Evolutionary conservation across 208 protist genomes (phyloP), one percentile per base, ranked within the genome.

Genomic region (Vickermania ingenoplastis): DNA sequence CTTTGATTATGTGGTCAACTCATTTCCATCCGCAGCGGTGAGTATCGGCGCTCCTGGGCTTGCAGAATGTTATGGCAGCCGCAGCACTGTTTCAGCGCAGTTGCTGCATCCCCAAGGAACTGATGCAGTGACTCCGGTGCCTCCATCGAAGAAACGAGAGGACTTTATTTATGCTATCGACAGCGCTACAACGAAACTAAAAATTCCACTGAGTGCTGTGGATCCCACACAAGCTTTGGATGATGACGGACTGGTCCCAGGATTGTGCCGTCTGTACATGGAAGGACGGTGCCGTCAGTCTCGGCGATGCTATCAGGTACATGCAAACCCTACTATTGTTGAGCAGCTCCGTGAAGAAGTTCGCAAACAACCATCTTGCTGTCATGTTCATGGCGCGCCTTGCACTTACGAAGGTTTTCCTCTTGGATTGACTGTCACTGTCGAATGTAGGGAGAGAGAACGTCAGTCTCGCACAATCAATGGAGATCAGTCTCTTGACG

Each of bases 111-210:
- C 36, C n/a, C n/a, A n/a, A 45, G 17, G 36, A 45, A 17, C 11
- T 17, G 36, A 45, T 45, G 36, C 36, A 7, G 36, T 17, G 11
- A 7, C 36, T 45, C 36, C 36, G 36, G 11, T 45, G 11, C 36
- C 36, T n/a, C 7, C 36, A n/a, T 17, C 7, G 17, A 45, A 45
- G 17, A 45, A 45, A 17, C 36, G 7, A n/a, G 7, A 3, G 23
- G 24, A 57, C 0, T 75, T 53, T 49, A 71, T 94, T 28, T 87
- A 70, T 23, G 86, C 86, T 1, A 79, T 94, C 28, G 87, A 94
- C 63, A 79, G 79, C n/a, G 63, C 69, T 26, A 89, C 77, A 69
- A 91, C 83, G 4, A 94, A 94, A 65, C 70, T 94, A n/a, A 41
- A 53, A 2, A 80, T 94, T 36, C 88, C 88, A 0, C 55, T 81